phyloP scores from a whole-genome alignment of 2,329 filamentous ascomycete species.

The Lasiodiplodia citricola region DNA sequence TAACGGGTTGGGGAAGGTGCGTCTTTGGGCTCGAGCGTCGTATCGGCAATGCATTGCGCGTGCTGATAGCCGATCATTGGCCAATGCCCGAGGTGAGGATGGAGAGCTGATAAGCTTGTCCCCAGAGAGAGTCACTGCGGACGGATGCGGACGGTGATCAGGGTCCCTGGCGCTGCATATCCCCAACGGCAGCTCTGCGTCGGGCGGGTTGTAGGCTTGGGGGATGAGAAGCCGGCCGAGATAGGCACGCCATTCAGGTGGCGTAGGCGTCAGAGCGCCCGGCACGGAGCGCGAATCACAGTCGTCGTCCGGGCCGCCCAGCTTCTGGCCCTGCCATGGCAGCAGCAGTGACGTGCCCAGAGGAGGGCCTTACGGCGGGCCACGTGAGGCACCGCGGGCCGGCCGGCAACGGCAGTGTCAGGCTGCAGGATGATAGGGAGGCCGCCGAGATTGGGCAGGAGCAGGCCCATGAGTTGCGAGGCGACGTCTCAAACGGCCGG shows the following conservation, averaged over 20 bases:
- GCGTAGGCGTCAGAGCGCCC: slow-evolving; percentile 6
- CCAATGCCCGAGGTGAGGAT: slow-evolving; percentile 8
- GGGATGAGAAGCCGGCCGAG: neutral
- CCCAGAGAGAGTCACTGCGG: neutral
- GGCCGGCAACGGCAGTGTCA: neutral
- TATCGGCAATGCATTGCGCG: slow-evolving; percentile 1
- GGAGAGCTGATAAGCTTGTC: slow-evolving; percentile 14
- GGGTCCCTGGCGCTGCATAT: neutral
- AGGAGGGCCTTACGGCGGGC: slow-evolving; percentile 8
- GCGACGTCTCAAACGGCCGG: slow-evolving; percentile 11
- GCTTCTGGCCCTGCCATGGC: neutral
- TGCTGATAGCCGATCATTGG: slow-evolving; percentile 19
- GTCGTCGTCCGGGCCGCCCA: neutral
- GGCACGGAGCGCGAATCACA: neutral
- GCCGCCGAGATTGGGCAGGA: slow-evolving; percentile 13
- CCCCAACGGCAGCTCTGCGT: neutral
- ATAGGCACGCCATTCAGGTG: slow-evolving; percentile 4
- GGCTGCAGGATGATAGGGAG: slow-evolving; percentile 12
- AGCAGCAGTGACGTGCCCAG: slow-evolving; percentile 12
- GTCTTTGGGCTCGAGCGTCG: slow-evolving; percentile 12
- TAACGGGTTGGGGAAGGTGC: slow-evolving; percentile 24
- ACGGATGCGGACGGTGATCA: slow-evolving; percentile 11
- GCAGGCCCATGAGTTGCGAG: slow-evolving; percentile 12
- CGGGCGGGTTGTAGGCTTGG: neutral
- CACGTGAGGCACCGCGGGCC: slow-evolving; percentile 6